These are phyloP conservation scores for Vinca minor DNA, from an alignment of 257 asterid genomes.

Conservation along the genomic window DNA sequence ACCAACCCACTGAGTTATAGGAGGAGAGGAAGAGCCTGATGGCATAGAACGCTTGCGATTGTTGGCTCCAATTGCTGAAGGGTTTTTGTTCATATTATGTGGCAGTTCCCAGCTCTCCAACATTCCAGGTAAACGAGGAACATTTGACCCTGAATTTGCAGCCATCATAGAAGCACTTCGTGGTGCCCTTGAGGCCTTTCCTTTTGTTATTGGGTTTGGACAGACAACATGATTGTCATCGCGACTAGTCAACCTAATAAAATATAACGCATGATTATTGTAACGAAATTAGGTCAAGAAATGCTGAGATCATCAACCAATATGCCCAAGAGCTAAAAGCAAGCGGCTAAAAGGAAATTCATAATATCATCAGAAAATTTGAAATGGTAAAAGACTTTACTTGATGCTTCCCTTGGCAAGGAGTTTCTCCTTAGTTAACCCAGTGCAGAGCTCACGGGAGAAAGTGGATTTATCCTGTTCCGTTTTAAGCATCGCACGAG, in stretches of 20 bases:
- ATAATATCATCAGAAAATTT: not conserved
- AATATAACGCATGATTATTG: slow-evolving; percentile 15
- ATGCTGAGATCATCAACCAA: not conserved
- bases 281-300: not conserved
- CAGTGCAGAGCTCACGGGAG: slow-evolving; percentile 56
- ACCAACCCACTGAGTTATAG: slow-evolving; percentile 95
- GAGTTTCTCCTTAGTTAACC: slow-evolving; percentile 61
- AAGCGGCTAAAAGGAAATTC: slow-evolving; percentile 7
- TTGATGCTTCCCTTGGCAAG: slow-evolving; percentile 61
- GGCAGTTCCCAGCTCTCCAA: slow-evolving; percentile 85
- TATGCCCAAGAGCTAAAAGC: not conserved
- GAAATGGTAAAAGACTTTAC: slow-evolving; percentile 41
- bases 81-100: slow-evolving; percentile 43
- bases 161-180: slow-evolving; percentile 50
- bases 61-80: slow-evolving; percentile 52
- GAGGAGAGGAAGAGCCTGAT: slow-evolving; percentile 76
- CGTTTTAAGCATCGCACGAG: slow-evolving; percentile 54
- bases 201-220: slow-evolving; percentile 60
- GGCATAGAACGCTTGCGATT: slow-evolving; percentile 76
- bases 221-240: slow-evolving; percentile 53
- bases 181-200: slow-evolving; percentile 90
- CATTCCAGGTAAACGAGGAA: slow-evolving; percentile 52
- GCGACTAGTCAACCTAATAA: slow-evolving; percentile 64
- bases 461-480: slow-evolving; percentile 64
- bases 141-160: slow-evolving; percentile 40